phyloP scores from a whole-genome alignment of 140 eudicot species.

The Flaveria floridana region DNA sequence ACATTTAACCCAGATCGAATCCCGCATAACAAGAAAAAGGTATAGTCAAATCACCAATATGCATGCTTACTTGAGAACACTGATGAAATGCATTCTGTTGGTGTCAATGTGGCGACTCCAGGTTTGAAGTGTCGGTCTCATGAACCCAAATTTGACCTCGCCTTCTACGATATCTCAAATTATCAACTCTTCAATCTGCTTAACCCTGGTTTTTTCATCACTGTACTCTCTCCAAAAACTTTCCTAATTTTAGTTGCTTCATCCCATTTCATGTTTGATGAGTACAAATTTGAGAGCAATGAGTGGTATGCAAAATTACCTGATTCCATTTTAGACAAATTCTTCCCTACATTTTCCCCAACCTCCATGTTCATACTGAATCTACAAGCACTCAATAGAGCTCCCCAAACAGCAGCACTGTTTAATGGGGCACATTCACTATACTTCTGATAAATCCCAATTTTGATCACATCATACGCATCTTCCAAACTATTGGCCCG shows the following conservation, averaged over 20 bases:
- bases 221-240: conserved; percentile 35
- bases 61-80: too few relatives aligned
- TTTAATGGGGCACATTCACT: conserved; percentile 15
- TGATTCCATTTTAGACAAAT: conserved; percentile 27
- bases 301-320: conserved; percentile 34
- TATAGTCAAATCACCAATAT: too few relatives aligned
- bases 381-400: conserved; percentile 43
- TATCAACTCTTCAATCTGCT: conserved; percentile 37
- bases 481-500: conserved; percentile 44
- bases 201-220: conserved; percentile 32
- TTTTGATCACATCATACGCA: conserved; percentile 40
- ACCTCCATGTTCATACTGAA: conserved; percentile 40
- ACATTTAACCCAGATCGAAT: too few relatives aligned
- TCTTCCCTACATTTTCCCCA: conserved; percentile 36
- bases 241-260: conserved; percentile 37
- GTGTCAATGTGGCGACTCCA: too few relatives aligned
- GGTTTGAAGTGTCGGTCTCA: not conserved
- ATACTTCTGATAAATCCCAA: conserved; percentile 18
- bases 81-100: too few relatives aligned
- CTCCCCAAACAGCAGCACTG: conserved; percentile 44
- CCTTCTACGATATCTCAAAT: not conserved
- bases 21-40: too few relatives aligned
- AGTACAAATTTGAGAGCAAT: conserved; percentile 42
- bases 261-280: conserved; percentile 40
- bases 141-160: not conserved